Percentiles rank a stretch among this genome's conserved stretches.
These are phyloP conservation scores for Heterobasidion annosum DNA, from an alignment of 1,284 basidiomycete species.

Conservation along the genomic window DNA sequence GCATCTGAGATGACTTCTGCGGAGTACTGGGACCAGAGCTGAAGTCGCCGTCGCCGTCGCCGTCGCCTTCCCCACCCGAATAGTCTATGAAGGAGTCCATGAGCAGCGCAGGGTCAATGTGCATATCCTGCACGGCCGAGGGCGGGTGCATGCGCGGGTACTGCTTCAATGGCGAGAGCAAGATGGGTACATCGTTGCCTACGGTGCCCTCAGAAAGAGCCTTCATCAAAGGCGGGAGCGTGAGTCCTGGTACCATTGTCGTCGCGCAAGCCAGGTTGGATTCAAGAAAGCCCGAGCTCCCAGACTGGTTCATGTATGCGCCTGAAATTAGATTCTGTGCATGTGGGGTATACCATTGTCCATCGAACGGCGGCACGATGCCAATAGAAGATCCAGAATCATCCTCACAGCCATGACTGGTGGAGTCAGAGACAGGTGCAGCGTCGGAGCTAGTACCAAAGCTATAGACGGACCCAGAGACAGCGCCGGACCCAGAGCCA, in stretches of 20 bases:
- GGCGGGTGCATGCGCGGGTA: background rate
- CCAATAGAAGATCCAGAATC: background rate
- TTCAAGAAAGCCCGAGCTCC: background rate
- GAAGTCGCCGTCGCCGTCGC: background rate
- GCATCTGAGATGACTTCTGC: no score
- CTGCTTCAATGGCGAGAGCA: background rate
- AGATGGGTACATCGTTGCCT: background rate
- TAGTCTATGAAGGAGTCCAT: background rate
- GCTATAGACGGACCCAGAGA: background rate
- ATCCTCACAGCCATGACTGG: no score
- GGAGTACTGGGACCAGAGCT: no score
- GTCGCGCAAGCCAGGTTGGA: background rate
- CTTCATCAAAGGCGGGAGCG: background rate
- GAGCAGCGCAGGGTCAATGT: constrained; percentile 9
- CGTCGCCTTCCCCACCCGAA: background rate
- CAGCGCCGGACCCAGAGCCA: background rate
- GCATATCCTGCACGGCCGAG: background rate
- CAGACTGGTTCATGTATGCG: background rate
- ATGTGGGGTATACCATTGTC: background rate
- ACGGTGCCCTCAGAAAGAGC: background rate
- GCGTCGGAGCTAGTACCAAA: background rate
- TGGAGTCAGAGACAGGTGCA: background rate
- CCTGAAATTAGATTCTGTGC: background rate
- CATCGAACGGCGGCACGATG: background rate
- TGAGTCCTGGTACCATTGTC: background rate